Conservation (phyloP, 768 basidiomycete species). For the Amanita inopinata region DNA sequence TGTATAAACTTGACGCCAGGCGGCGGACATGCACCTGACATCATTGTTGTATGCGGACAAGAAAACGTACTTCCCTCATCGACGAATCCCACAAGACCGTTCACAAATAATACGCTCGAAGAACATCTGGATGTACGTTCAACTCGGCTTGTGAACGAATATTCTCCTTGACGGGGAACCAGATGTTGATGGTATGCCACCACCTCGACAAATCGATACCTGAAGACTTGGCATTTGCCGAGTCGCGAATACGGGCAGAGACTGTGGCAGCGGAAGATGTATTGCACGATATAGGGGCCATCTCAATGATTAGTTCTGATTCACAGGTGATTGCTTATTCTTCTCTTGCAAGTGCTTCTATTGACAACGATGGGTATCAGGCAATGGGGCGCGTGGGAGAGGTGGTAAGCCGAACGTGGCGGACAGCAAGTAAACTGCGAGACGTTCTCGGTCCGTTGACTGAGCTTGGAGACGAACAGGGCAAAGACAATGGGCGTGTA, state of each 20-base stretch:
- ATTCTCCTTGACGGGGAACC: constrained; percentile 3
- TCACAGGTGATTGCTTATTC: constrained; percentile 39
- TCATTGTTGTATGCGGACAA: constrained; percentile 91
- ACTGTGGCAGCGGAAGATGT: constrained; percentile 98
- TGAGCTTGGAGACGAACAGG: constrained; percentile 57
- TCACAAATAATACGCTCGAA: constrained; percentile 82
- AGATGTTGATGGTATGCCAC: constrained; percentile 99
- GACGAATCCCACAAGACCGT: constrained; percentile 95
- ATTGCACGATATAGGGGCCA: constrained; percentile 85
- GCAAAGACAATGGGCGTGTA: constrained; percentile 79
- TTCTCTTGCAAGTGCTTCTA: not conserved
- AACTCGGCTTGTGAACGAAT: not conserved
- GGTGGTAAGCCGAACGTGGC: constrained; percentile 87
- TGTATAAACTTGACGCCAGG: constrained; percentile 29
- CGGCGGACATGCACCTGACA: constrained; percentile 95
- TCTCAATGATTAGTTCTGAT: constrained; percentile 94
- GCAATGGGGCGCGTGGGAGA: constrained; percentile 99
- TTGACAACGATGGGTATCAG: not conserved
- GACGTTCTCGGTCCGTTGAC: constrained; percentile 65
- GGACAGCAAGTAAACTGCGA: constrained; percentile 93
- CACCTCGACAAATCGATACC: constrained; percentile 87
- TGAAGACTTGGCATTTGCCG: constrained; percentile 93
- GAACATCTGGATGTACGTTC: constrained; percentile 88
- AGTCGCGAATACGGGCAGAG: constrained; percentile 93
- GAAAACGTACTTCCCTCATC: constrained; percentile 91